Base-by-base conservation (phyloP, 805 yeast species). In the Candida succiphila region DNA sequence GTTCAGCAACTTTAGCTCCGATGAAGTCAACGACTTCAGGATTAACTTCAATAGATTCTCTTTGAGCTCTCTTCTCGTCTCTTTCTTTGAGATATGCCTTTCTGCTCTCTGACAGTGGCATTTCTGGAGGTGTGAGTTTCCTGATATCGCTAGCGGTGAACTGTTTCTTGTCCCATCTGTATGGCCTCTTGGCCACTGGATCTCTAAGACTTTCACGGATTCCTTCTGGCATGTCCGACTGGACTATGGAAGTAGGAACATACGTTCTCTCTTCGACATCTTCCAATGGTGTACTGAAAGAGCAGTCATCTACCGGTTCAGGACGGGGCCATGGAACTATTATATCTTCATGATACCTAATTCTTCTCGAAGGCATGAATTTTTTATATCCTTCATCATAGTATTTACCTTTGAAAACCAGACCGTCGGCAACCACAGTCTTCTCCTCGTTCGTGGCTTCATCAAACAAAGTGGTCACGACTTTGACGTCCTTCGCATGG, bases 311-410 rank as follows among this genome's bases (percentile, higher is more conserved):
- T 3, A 48, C 44, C 0, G 64, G 60, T 23, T 66, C 75, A 2
- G 92, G 88, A 45, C 72, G 69, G 25, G 96, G 96, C 94, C 95
- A 89, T 34, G 96, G 96, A 32, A 88, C 77, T 17, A 76, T 72
- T 34, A 85, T 61, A 33, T 75, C 69, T 27, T 70, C 73, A 45
- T 80, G 78, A 44, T 82, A 77, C 41, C 70, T 71, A 18, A 88
- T 85, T 44, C 75, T 72, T 56, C 97, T 74, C 38, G 72, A 73
- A 21, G 94, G 94, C 63, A 85, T 59, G 67, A 79, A 71, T 47
- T 66, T 66, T 51, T 78, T 78, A 56, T 79, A 77, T 43, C 79
- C 73, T 29, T 72, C 73, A 50, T 87, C 95, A 54, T 71, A 89
- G 51, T 81, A 79, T 32, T 63, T 58, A 17, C 84, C 94, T 33